Evolutionary conservation across 2,329 filamentous ascomycete genomes (phyloP).

Genomic region (Mycosphaerelloides madeirae): DNA sequence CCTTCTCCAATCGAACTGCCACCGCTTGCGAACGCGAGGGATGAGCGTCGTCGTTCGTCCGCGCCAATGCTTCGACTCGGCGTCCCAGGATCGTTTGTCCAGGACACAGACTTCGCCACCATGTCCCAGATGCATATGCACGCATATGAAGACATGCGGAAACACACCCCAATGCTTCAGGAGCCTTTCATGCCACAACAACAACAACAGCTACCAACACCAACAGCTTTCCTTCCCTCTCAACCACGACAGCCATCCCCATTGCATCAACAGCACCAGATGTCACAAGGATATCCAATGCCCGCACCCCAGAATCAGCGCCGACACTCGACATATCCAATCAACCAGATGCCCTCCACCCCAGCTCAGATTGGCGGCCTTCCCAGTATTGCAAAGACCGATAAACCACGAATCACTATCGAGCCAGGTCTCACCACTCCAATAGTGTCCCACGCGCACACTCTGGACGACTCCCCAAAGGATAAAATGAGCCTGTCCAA

Average conservation of each 20-base stretch:
- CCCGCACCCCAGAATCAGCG: slow-evolving; percentile 20
- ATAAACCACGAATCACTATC: slow-evolving; percentile 16
- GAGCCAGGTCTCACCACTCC: slow-evolving; percentile 29
- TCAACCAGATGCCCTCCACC: slow-evolving; percentile 15
- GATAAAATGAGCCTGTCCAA: slow-evolving; percentile 38
- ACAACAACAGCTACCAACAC: slow-evolving; percentile 20
- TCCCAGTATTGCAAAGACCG: slow-evolving; percentile 25
- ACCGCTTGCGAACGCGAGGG: slow-evolving; percentile 29
- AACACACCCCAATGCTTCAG: slow-evolving; percentile 31
- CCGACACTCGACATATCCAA: slow-evolving; percentile 18
- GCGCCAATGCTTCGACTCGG: slow-evolving; percentile 36
- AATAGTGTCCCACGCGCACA: slow-evolving; percentile 18
- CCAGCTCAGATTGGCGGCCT: slow-evolving; percentile 23
- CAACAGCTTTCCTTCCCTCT: slow-evolving; percentile 24
- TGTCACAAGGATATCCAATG: slow-evolving; percentile 27
- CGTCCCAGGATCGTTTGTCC: slow-evolving; percentile 29
- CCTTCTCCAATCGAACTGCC: slow-evolving; percentile 44
- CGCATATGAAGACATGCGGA: slow-evolving; percentile 25
- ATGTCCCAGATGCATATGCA: slow-evolving; percentile 30
- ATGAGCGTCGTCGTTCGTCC: slow-evolving; percentile 28
- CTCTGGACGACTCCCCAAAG: slow-evolving; percentile 32
- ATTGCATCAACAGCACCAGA: slow-evolving; percentile 16
- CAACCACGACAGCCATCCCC: slow-evolving; percentile 22
- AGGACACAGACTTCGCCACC: slow-evolving; percentile 28
- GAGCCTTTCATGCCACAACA: slow-evolving; percentile 32